Conservation (phyloP, 228 moss, liverwort and hornwort genomes). For the Sphagnum magellanicum region DNA sequence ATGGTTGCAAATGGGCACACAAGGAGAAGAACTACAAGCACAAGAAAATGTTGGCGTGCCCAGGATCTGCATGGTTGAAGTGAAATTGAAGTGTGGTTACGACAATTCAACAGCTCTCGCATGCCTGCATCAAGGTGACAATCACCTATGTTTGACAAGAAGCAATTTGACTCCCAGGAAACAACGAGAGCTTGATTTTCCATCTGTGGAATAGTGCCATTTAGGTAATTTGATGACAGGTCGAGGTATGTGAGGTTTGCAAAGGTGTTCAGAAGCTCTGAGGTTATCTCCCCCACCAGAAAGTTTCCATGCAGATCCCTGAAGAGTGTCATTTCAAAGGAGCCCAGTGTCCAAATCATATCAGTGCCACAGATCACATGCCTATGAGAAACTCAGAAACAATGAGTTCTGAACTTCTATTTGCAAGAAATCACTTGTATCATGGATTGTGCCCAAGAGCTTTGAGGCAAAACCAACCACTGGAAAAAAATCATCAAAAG, state of each 20-base stretch:
- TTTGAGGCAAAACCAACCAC: no score
- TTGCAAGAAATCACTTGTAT: no score
- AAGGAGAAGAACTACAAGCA: constrained; percentile 14
- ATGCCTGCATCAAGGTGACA: constrained; percentile 49
- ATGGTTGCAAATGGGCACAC: constrained; percentile 29
- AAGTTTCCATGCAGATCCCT: constrained; percentile 60
- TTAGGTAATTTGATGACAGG: constrained; percentile 54
- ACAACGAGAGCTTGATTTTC: constrained; percentile 12
- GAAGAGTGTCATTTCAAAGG: not conserved
- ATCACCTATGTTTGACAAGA: constrained; percentile 24
- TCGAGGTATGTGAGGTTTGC: constrained; percentile 28
- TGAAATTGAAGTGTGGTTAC: constrained; percentile 17
- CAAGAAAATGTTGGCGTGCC: constrained; percentile 18
- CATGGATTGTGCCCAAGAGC: no score
- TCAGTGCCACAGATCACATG: not conserved
- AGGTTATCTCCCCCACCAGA: constrained; percentile 42
- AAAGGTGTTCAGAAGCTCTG: constrained; percentile 43
- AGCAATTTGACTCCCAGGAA: constrained; percentile 50
- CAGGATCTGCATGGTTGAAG: constrained; percentile 32
- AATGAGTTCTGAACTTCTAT: no score
- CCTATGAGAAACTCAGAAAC: no score
- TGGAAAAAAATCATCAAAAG: no score
- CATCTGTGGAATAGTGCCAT: constrained; percentile 40
- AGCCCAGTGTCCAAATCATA: not conserved
- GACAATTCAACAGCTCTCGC: constrained; percentile 35